Base-by-base conservation (phyloP, 2,329 filamentous ascomycete species). In the Arachnomyces sp. region DNA sequence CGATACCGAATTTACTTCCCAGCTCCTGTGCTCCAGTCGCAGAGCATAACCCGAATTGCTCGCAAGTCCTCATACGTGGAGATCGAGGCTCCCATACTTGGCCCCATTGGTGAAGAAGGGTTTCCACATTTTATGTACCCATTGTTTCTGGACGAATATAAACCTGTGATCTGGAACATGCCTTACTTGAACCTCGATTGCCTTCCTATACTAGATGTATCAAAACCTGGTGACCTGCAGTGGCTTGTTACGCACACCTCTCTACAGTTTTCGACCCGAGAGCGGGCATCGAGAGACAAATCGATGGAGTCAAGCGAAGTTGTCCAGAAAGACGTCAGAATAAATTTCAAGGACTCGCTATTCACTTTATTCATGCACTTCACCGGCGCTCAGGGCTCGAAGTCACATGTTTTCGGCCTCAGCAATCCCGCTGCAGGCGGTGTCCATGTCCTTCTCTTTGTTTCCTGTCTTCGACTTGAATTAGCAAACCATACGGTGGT, bases 41-140 rank as follows among this genome's bases (percentile, higher is more conserved):
- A 44, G 25, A 43, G 34, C 21, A 59, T 52, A 40, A 47, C 44
- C 7, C 46, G 51, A 15, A 47, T 62, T 30, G 58, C 57, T 6
- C 49, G 59, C 30, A 57, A 54, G 34, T 56, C 55, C 3, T 52
- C 48, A 3, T 61, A 56, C 38, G 40, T 61, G 17, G 58, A 62
- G 38, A 43, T 62, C 29, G 43, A 44, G 12, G 58, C 51, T 16
- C 48, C 51, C n/a, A 16, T 53, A 13, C 35, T 45, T 28, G 14
- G 17, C 21, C 31, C 18, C 33, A 21, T 18, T 18, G 37, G 38
- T 8, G 36, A 38, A 21, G 42, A 42, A 28, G 36, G 38, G n/a
- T 18, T 49, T 47, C 35, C 31, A 42, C 7, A 31, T 45, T 28
- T 49, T 48, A 28, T 38, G 52, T 18, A 40, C 43, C 38, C 47